These are phyloP conservation scores for Poa pratensis DNA, from an alignment of 176 grass and related monocot genomes.

Conservation along the genomic window DNA sequence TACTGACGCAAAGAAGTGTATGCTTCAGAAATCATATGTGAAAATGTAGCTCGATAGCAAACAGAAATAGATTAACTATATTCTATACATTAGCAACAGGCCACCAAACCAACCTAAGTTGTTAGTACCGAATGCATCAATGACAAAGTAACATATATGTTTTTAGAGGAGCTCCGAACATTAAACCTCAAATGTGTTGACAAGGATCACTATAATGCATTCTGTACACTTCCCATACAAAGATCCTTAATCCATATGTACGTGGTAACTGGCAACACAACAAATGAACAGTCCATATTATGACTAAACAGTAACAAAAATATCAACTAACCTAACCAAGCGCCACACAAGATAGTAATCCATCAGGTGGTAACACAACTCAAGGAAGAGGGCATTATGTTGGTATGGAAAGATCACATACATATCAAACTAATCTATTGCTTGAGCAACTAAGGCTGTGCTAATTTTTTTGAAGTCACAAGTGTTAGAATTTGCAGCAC, in stretches of 20 bases:
- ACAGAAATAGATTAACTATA: background rate
- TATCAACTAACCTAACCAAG: conserved; percentile 22
- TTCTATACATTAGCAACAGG: background rate
- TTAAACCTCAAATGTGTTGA: background rate
- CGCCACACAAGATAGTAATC: conserved; percentile 4
- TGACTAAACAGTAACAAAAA: background rate
- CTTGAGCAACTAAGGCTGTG: background rate
- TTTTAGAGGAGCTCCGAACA: background rate
- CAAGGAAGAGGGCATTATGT: background rate
- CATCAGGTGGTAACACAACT: background rate
- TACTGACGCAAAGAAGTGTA: background rate
- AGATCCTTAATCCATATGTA: background rate
- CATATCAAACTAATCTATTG: background rate
- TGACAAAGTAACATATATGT: background rate
- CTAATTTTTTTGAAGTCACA: background rate
- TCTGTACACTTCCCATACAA: background rate
- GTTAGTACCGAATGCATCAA: conserved; percentile 11
- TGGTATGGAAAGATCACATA: background rate
- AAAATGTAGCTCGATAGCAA: conserved; percentile 20
- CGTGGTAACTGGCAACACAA: background rate
- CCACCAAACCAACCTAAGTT: background rate
- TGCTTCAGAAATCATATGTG: conserved; percentile 4
- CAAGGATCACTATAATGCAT: conserved; percentile 12
- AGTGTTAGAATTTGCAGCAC: background rate
- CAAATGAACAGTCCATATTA: background rate